Evolutionary conservation across 768 basidiomycete genomes (phyloP), one percentile per base, ranked within the genome.

Genomic region (Boletus vinaceobasis): DNA sequence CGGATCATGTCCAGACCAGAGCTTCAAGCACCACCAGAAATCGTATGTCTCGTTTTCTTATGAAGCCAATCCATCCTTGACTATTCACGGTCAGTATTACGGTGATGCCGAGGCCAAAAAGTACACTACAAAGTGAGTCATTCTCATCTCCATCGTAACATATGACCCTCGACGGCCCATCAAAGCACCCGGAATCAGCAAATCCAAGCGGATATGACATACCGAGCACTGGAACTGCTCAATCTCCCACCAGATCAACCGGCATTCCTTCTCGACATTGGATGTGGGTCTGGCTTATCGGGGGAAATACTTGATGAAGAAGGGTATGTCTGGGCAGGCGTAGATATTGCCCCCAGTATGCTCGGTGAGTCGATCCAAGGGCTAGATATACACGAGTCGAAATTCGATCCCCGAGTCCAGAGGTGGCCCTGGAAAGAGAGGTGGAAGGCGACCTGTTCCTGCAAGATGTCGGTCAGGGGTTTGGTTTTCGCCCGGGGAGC

Each of bases 121-220:
- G 76, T 99, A 99, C 71, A 98, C 97, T 0, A 83, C 84, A 77
- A 98, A 96, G 94, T 95, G 65, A 52, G 79, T 69, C 27, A 19
- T 33, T 44, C 37, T 50, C 45, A 8, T 52, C 44, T 19, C 52
- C n/a, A 48, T 38, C 8, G 0, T 9, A 15, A 32, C 7, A 37
- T 26, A 45, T 5, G 7, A 13, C 26, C 21, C 19, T 43, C n/a
- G 52, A 68, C 57, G 54, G 61, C 60, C 44, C 45, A 51, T 35
- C 45, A 56, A 57, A 97, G 94, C 74, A 86, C 95, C 31, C 93
- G 97, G 50, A 93, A 96, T 65, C 95, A 98, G 70, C 87, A 88
- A 69, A 94, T 99, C 57, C 97, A 99, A 68, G 88, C 93, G 10
- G 87, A 95, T 59, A 98, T 99, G 97, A 97, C 97, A 15, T 90